phyloP scores from a whole-genome alignment of 2,329 filamentous ascomycete genomes.

The Aspergillus sp. region DNA sequence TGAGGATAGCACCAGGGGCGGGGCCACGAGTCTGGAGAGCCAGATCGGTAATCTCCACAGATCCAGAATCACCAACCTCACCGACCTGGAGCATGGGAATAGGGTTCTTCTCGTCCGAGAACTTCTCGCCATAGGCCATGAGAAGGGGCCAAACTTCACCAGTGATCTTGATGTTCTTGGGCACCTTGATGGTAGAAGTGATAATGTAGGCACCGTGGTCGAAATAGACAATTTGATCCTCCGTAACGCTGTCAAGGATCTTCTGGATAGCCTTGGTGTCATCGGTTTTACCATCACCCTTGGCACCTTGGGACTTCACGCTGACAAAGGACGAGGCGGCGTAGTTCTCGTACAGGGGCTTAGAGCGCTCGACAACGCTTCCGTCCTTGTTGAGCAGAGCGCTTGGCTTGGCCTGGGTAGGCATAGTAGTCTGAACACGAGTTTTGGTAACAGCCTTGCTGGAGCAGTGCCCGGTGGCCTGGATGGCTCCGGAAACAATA shows the following conservation, averaged over 20 bases:
- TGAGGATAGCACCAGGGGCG: slow-evolving; percentile 79
- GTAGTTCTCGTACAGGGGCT: slow-evolving; percentile 78
- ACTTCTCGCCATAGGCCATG: slow-evolving; percentile 71
- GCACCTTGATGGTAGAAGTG: slow-evolving; percentile 56
- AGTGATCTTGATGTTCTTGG: slow-evolving; percentile 76
- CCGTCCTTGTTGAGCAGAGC: slow-evolving; percentile 61
- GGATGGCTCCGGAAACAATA: slow-evolving; percentile 5
- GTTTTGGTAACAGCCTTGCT: slow-evolving; percentile 30
- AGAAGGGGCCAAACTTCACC: slow-evolving; percentile 90
- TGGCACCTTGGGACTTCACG: slow-evolving; percentile 76
- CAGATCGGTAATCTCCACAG: slow-evolving; percentile 82
- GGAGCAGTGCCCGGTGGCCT: slow-evolving; percentile 14
- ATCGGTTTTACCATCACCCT: slow-evolving; percentile 81
- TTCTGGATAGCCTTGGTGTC: slow-evolving; percentile 82
- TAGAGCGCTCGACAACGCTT: slow-evolving; percentile 74
- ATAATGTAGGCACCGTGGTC: slow-evolving; percentile 62
- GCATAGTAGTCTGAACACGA: slow-evolving; percentile 57
- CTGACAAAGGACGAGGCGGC: slow-evolving; percentile 69
- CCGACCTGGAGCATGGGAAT: slow-evolving; percentile 84
- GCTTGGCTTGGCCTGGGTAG: slow-evolving; percentile 58
- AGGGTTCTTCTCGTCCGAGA: slow-evolving; percentile 70
- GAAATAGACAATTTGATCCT: slow-evolving; percentile 59
- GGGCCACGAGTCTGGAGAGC: slow-evolving; percentile 80
- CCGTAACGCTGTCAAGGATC: slow-evolving; percentile 63
- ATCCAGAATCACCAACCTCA: slow-evolving; percentile 67